Evolutionary conservation across 1,284 basidiomycete species (phyloP).

Genomic region (Sporisorium reilianum): DNA sequence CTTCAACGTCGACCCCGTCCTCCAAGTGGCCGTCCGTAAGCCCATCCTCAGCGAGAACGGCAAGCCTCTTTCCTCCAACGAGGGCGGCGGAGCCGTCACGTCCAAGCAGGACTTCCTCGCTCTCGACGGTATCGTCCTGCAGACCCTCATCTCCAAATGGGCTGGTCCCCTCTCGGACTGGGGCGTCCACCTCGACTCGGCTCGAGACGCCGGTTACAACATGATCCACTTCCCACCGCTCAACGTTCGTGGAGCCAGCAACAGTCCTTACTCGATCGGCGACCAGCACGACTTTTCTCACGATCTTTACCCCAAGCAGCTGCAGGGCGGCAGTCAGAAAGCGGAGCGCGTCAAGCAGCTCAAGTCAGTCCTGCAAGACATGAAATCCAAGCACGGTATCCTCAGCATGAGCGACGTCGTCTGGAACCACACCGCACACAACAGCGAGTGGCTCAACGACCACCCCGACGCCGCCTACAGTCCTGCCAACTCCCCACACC

Average conservation of each 20-base stretch:
- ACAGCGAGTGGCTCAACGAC: conserved; percentile 62
- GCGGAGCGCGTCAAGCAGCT: conserved; percentile 50
- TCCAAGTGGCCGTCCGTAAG: conserved; percentile 47
- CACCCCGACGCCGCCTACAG: conserved; percentile 64
- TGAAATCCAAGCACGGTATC: conserved; percentile 59
- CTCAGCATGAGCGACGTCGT: conserved; percentile 65
- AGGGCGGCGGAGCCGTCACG: conserved; percentile 51
- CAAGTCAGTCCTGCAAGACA: conserved; percentile 26
- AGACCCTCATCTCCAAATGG: conserved; percentile 65
- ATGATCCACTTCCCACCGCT: conserved; percentile 65
- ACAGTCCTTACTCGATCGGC: conserved; percentile 64
- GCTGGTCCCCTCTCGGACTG: conserved; percentile 61
- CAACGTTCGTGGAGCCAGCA: conserved; percentile 58
- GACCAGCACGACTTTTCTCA: conserved; percentile 59
- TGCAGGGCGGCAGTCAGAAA: conserved; percentile 29
- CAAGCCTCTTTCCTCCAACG: conserved; percentile 24
- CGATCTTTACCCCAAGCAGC: conserved; percentile 55
- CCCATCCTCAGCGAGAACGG: conserved; percentile 46
- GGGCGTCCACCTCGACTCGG: conserved; percentile 58
- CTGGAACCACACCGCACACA: conserved; percentile 63
- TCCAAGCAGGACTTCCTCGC: conserved; percentile 33
- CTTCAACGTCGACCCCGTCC: conserved; percentile 64
- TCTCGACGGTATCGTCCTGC: conserved; percentile 60
- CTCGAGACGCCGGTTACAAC: conserved; percentile 63
- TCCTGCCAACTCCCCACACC: conserved; percentile 63